Conservation (phyloP, 768 basidiomycete genomes). For the Austroboletus festivus region DNA sequence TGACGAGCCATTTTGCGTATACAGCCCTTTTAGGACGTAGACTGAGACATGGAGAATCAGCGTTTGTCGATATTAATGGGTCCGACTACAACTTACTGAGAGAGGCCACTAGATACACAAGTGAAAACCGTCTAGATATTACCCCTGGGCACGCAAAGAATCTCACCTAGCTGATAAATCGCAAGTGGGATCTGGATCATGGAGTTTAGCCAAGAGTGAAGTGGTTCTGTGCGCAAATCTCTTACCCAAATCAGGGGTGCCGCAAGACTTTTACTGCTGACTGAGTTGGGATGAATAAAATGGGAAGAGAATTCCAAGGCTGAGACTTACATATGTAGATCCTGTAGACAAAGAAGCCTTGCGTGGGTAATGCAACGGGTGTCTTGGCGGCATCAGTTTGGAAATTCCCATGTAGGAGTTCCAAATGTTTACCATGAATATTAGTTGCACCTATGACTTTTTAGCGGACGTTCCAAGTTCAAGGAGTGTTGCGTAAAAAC, state of each 20-base stretch:
- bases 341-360: constrained; percentile 8
- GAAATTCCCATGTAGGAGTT: not conserved
- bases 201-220: not conserved
- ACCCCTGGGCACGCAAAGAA: too few relatives aligned
- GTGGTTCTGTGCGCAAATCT: not conserved
- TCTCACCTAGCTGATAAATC: constrained; percentile 1
- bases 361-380: not conserved
- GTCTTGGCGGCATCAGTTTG: not conserved
- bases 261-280: not conserved
- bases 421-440: constrained; percentile 1
- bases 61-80: not conserved
- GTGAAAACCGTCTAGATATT: too few relatives aligned
- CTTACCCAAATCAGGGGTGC: constrained; percentile 7
- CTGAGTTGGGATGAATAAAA: not conserved
- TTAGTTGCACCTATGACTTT: not conserved
- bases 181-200: not conserved
- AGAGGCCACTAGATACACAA: not conserved
- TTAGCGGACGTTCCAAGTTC: not conserved
- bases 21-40: not conserved
- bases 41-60: not conserved
- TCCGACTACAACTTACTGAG: not conserved
- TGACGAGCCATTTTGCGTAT: not conserved
- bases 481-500: not conserved
- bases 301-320: not conserved
- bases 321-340: constrained; percentile 5